Evolutionary conservation across 2,329 filamentous ascomycete species (phyloP).

Genomic region (Alternaria conjuncta): DNA sequence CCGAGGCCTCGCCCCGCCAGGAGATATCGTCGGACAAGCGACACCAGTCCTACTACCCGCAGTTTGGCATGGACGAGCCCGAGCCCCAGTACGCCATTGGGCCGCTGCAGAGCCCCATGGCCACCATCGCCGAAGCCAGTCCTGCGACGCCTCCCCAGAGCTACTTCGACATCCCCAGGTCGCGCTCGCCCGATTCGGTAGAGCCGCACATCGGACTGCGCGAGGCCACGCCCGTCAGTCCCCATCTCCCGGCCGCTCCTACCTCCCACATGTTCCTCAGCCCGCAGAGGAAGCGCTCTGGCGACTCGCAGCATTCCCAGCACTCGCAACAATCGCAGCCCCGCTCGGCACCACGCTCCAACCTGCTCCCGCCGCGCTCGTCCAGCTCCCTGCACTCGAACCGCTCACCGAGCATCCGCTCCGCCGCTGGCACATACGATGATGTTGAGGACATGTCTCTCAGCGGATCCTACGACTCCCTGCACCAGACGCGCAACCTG

Average conservation of each 20-base stretch:
- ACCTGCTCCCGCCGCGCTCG: slow-evolving; percentile 51
- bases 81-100: slow-evolving; percentile 34
- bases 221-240: slow-evolving; percentile 52
- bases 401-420: slow-evolving; percentile 54
- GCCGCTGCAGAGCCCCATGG: slow-evolving; percentile 41
- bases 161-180: slow-evolving; percentile 56
- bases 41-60: slow-evolving; percentile 48
- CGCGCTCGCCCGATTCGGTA: slow-evolving; percentile 54
- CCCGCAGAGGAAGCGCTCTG: slow-evolving; percentile 49
- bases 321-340: slow-evolving; percentile 24
- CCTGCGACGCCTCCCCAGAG: slow-evolving; percentile 35
- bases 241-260: slow-evolving; percentile 39
- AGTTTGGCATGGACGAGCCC: slow-evolving; percentile 40
- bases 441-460: slow-evolving; percentile 73
- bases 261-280: slow-evolving; percentile 44
- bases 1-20: slow-evolving; percentile 37
- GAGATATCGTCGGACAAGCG: slow-evolving; percentile 30
- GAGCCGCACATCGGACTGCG: slow-evolving; percentile 52
- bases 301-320: slow-evolving; percentile 43
- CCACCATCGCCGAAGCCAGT: slow-evolving; percentile 45
- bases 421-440: slow-evolving; percentile 61
- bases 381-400: slow-evolving; percentile 41
- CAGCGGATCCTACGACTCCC: slow-evolving; percentile 67
- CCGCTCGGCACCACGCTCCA: slow-evolving; percentile 30
- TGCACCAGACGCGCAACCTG: slow-evolving; percentile 71